Base-by-base conservation (phyloP, 2,329 filamentous ascomycete genomes). In the Nigrospora osmanthi region DNA sequence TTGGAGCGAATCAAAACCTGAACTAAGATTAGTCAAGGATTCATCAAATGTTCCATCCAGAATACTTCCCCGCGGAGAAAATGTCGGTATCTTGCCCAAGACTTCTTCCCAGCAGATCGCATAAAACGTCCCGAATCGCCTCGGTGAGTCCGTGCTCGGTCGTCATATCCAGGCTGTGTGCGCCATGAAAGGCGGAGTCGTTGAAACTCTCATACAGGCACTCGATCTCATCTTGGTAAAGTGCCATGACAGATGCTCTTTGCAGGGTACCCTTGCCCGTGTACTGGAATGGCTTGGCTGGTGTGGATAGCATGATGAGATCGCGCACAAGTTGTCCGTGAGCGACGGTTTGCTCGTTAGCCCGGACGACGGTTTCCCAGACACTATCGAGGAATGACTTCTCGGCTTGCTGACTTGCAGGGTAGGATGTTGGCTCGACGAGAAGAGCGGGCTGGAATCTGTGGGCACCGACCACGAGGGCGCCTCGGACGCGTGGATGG, bases 211-310 rank as follows among this genome's bases (percentile, higher is more conserved):
- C 51, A 44, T 74, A 75, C 0, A 74, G 44, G 14, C 54, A 50
- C 19, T 71, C 61, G 17, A 75, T 72, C 46, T 72, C 67, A 1
- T 64, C 55, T 17, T 62, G 54, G 48, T 75, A 76, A 32, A 68
- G 41, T 36, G 61, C 64, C 2, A 69, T 35, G 0, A 70, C 66
- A 2, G 45, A 50, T 1, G 58, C 51, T n/a, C 69, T 63, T 53
- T 70, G 70, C 7, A 76, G 52, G 0, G 69, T 70, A 2, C 71
- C 71, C 51, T 76, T 76, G 1, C 63, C 60, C 0, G 72, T 63
- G 3, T 67, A 61, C 0, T 58, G 53, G 43, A 76, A 71, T 0
- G 71, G 70, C 50, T 67, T 71, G 11, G 59, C 51, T 0, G 66
- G 61, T 9, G 61, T 58, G 0, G 70, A 58, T 4, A 76, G 15